Base-by-base conservation (phyloP, 768 basidiomycete genomes). In the Dioszegia crocea region DNA sequence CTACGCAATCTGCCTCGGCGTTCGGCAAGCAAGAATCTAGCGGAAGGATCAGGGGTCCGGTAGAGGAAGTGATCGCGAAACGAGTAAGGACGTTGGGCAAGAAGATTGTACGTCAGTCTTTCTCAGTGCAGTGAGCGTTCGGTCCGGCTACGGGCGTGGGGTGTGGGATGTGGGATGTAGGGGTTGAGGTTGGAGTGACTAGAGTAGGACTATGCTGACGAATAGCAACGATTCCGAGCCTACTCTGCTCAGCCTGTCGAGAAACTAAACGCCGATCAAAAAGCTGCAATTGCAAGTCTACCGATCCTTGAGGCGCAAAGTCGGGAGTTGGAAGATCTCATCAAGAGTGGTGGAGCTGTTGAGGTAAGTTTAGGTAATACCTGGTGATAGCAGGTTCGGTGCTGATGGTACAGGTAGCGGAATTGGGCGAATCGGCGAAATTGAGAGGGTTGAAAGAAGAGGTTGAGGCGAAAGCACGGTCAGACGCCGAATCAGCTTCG, bases 191-290 rank as follows among this genome's bases (percentile, higher is more conserved):
- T n/a, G 36, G 4, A 17, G 29, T n/a, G 9, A 14, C 27, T 12
- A 30, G 30, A 41, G 40, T 26, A 3, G 60, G 10, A 3, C 9
- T n/a, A 10, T 5, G 83, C 48, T 64, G 51, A 64, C 44, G 23
- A 40, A 51, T 65, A 93, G 92, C 80, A 82, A 61, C 84, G 91
- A 62, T 84, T 89, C 80, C 80, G 85, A 46, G 78, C 80, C 11
- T 92, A 94, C 74, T 83, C 86, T 29, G 67, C 84, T 2, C 86
- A 83, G 19, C 84, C 85, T 26, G 75, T 82, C 2, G 84, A 85
- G 55, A 86, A 87, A 68, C 83, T 93, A 54, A 89, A 94, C 63
- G 88, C 91, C 40, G 92, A 94, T 77, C 91, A 96, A 78, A 87
- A 82, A 63, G 84, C 85, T 31, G 80, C 83, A 1, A 67, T 92